These are phyloP conservation scores for Calonectria ilicicola DNA, from an alignment of 2,329 filamentous ascomycete genomes.

Conservation along the genomic window DNA sequence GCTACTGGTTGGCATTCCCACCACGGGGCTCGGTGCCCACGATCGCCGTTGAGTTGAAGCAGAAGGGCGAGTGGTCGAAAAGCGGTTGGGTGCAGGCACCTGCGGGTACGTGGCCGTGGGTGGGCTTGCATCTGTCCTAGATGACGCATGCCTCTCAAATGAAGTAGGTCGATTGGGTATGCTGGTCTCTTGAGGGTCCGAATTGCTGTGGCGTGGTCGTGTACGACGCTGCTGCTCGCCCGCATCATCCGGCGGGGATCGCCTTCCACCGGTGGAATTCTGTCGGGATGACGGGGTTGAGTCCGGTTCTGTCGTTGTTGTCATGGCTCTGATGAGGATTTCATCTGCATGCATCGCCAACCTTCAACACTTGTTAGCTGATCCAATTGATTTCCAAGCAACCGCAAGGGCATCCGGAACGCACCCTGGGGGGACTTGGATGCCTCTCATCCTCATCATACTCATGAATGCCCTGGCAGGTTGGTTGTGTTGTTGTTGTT, in stretches of 20 bases:
- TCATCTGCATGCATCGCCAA: slow-evolving; percentile 34
- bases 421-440: slow-evolving; percentile 38
- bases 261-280: slow-evolving; percentile 34
- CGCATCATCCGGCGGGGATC: slow-evolving; percentile 44
- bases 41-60: not conserved
- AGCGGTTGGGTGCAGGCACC: not conserved
- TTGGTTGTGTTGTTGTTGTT: slow-evolving; percentile 21
- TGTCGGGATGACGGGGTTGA: slow-evolving; percentile 27
- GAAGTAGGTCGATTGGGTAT: not conserved
- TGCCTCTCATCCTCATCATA: slow-evolving; percentile 46
- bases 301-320: slow-evolving; percentile 25
- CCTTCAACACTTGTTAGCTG: slow-evolving; percentile 29
- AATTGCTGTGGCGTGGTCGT: slow-evolving; percentile 41
- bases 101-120: not conserved
- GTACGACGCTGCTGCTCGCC: slow-evolving; percentile 44
- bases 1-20: not conserved
- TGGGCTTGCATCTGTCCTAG: not conserved
- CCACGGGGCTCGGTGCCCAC: not conserved
- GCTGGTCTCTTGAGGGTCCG: slow-evolving; percentile 16
- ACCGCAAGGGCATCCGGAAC: slow-evolving; percentile 4
- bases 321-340: slow-evolving; percentile 24
- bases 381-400: not conserved
- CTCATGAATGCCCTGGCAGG: slow-evolving; percentile 46
- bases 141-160: not conserved
- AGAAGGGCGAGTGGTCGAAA: not conserved